These are phyloP conservation scores for Carallia brachiata DNA, from an alignment of 345 rosid genomes.

Conservation along the genomic window DNA sequence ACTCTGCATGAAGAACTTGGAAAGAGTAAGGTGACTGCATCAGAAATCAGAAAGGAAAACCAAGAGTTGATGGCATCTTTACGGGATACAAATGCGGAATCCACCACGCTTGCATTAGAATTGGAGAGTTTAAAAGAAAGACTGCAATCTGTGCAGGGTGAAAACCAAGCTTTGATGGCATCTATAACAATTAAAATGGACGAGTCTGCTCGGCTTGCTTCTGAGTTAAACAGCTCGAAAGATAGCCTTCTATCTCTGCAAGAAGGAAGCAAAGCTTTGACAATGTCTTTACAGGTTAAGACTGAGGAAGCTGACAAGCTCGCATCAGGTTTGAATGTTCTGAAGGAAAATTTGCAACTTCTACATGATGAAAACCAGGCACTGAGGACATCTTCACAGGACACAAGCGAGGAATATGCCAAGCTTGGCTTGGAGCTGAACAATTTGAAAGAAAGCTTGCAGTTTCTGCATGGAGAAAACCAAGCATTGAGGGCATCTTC, in stretches of 20 bases:
- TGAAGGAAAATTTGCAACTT: constrained; percentile 23
- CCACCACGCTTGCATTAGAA: constrained; percentile 43
- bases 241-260: constrained; percentile 15
- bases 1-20: constrained; percentile 51
- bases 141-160: constrained; percentile 28
- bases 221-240: constrained; percentile 19
- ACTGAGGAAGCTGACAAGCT: constrained; percentile 24
- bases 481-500: constrained; percentile 12
- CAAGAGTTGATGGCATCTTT: constrained; percentile 46
- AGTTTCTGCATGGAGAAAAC: constrained; percentile 22
- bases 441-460: constrained; percentile 17
- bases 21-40: constrained; percentile 51
- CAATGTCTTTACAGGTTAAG: constrained; percentile 8
- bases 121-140: constrained; percentile 42
- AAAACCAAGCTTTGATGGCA: constrained; percentile 19
- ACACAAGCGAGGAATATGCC: constrained; percentile 12
- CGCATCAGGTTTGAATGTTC: constrained; percentile 14
- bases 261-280: constrained; percentile 20
- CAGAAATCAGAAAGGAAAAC: constrained; percentile 56
- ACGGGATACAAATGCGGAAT: constrained; percentile 52
- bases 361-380: constrained; percentile 18
- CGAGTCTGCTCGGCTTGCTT: constrained; percentile 15
- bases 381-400: constrained; percentile 11
- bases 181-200: constrained; percentile 11
- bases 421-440: constrained; percentile 17